Evolutionary conservation across 2,329 filamentous ascomycete species (phyloP).

Genomic region (Coniochaeta pulveracea): DNA sequence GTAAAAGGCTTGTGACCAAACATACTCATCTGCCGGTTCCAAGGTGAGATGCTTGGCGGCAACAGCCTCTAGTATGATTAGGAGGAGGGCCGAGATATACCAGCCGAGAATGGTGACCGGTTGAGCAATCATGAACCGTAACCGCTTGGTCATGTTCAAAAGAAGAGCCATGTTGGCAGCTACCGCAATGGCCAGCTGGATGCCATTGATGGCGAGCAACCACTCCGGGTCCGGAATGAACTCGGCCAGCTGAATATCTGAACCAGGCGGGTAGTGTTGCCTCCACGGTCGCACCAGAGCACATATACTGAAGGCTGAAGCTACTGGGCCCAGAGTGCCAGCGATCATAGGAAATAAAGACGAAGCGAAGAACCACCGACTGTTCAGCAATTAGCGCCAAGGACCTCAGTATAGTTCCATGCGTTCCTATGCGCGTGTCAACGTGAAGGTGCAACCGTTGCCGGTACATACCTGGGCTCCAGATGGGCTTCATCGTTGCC

Average conservation of each 20-base stretch:
- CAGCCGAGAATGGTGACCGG: slow-evolving; percentile 77
- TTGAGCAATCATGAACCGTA: slow-evolving; percentile 73
- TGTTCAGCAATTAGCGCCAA: slow-evolving; percentile 13
- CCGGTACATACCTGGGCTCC: slow-evolving; percentile 26
- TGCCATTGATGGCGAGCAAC: slow-evolving; percentile 65
- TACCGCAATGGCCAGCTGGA: slow-evolving; percentile 66
- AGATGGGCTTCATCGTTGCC: slow-evolving; percentile 29
- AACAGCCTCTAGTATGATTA: slow-evolving; percentile 56
- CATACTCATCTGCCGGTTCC: slow-evolving; percentile 35
- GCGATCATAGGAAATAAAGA: slow-evolving; percentile 67
- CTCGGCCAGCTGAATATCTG: slow-evolving; percentile 33
- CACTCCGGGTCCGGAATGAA: slow-evolving; percentile 60
- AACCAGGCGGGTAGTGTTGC: slow-evolving; percentile 36
- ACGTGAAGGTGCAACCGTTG: neutral
- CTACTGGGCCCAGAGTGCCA: slow-evolving; percentile 74
- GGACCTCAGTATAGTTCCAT: neutral
- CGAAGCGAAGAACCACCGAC: slow-evolving; percentile 53
- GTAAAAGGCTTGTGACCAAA: slow-evolving; percentile 74
- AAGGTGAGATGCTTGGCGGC: slow-evolving; percentile 44
- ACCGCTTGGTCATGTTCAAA: slow-evolving; percentile 72
- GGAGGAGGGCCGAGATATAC: slow-evolving; percentile 54
- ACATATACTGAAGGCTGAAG: slow-evolving; percentile 79
- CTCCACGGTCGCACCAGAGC: slow-evolving; percentile 77
- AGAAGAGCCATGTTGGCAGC: slow-evolving; percentile 72
- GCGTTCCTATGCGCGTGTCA: too few species aligned